These are phyloP conservation scores for Orbilia ellipsospora DNA, from an alignment of 2,329 filamentous ascomycete species.

Conservation along the genomic window DNA sequence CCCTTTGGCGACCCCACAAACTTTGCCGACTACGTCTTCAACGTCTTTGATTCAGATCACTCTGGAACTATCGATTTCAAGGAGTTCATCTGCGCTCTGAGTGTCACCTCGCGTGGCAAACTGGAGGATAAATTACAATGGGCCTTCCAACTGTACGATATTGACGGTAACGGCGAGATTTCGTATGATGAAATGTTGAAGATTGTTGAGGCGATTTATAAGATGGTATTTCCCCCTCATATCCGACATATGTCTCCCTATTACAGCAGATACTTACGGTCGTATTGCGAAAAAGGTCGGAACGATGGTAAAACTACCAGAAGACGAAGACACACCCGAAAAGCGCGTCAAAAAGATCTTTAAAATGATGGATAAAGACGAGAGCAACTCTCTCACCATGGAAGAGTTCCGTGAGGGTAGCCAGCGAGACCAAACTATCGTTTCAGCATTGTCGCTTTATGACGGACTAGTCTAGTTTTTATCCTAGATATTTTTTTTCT, in stretches of 20 bases:
- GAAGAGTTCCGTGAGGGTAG: constrained; percentile 99
- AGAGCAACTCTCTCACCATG: constrained; percentile 96
- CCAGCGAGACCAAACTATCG: constrained; percentile 98
- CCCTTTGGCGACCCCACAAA: constrained; percentile 97
- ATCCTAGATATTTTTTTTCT: background rate
- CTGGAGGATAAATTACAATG: constrained; percentile 99
- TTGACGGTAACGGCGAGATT: constrained; percentile 98
- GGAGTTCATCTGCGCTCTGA: constrained; percentile 98
- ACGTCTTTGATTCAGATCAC: constrained; percentile 97
- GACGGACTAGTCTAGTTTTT: constrained; percentile 84
- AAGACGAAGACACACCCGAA: constrained; percentile 98
- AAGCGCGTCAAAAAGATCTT: constrained; percentile 99
- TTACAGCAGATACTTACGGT: background rate
- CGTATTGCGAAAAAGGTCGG: constrained; percentile 74
- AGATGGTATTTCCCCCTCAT: constrained; percentile 76
- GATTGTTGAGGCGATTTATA: constrained; percentile 99
- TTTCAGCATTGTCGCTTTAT: constrained; percentile 94
- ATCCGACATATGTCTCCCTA: constrained; percentile 20
- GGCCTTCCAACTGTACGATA: constrained; percentile 99
- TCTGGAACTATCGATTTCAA: constrained; percentile 99
- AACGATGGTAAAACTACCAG: constrained; percentile 98
- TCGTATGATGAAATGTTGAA: constrained; percentile 99
- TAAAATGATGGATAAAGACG: constrained; percentile 99
- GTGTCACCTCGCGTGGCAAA: constrained; percentile 94
- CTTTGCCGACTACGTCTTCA: constrained; percentile 99